Base-by-base conservation (phyloP, 495 filamentous ascomycete genomes). In the Penicillium macrosclerotiorum region DNA sequence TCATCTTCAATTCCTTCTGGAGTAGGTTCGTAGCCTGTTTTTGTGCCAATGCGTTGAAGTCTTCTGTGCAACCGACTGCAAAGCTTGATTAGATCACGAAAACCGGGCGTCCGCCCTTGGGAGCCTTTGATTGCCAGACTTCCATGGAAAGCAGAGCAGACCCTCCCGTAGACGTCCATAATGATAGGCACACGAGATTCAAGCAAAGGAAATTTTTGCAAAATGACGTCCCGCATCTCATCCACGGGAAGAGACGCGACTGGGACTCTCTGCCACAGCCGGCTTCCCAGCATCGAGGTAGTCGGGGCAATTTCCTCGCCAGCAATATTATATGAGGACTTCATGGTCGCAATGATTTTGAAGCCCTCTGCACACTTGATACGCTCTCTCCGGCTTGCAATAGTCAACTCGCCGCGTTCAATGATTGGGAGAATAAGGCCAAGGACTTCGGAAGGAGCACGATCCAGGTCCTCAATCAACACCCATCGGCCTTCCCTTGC, bases 401-500 rank as follows among this genome's bases (percentile, higher is more conserved):
- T 87, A 3, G 90, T 74, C 12, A 99, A 76, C 63, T 96, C 89
- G 2, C 89, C 78, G 32, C 85, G 78, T 59, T 97, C 92, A 49
- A 97, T 88, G 2, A 99, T 76, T 1, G 94, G 92, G 22, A 96
- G 72, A 27, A 99, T 78, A 3, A 88, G 87, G 59, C 90, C 90
- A 62, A 97, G 86, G 36, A 96, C 85, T 62, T 96, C 93, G 44
- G 85, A 90, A n/a, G 94, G 91, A 13, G 93, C 94, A 39, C 92
- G 86, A 62, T 99, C 88, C 20, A 99, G 75, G 62, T 99, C 94
- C 69, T 99, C 94, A 42, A 99, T 91, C 43, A 97, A 71, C 4
- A 99, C 83, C 94, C 93, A 97, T 57, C 90, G 80, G 32, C 94
- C 94, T 69, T 97, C 92, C 59, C 75, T 83, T 2, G 96, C 89